These are phyloP conservation scores for Rhytidiadelphus loreus DNA, from an alignment of 225 moss, liverwort and hornwort species.

Conservation along the genomic window DNA sequence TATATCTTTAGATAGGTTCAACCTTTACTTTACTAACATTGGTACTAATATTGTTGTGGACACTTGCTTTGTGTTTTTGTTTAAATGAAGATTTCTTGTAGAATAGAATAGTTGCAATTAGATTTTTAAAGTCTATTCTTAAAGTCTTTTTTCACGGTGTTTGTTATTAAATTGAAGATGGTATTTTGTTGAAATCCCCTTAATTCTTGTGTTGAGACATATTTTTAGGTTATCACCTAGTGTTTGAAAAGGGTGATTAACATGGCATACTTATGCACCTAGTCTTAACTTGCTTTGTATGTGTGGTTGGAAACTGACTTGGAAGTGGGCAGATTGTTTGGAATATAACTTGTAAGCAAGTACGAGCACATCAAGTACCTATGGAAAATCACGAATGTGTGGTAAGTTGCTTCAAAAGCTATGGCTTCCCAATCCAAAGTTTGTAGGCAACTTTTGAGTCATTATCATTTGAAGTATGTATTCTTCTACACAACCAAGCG, in stretches of 20 bases:
- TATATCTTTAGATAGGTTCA: conserved; percentile 1
- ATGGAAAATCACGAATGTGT: conserved; percentile 4
- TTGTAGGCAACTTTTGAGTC: not conserved
- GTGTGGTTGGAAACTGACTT: conserved; percentile 35
- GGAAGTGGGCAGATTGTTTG: conserved; percentile 17
- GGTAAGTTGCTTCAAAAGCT: conserved; percentile 30
- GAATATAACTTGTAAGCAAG: conserved; percentile 32
- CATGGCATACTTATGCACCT: not conserved
- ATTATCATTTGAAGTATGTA: not conserved
- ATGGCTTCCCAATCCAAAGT: not conserved
- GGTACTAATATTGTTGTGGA: not conserved
- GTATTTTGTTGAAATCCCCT: not conserved
- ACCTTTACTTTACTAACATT: not conserved
- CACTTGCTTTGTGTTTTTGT: not conserved
- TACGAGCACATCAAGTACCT: conserved; percentile 15
- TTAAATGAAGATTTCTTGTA: not conserved
- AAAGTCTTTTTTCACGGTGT: not conserved
- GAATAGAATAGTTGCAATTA: not conserved
- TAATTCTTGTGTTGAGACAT: not conserved
- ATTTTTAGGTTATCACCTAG: not conserved
- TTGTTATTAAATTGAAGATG: not conserved
- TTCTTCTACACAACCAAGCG: not conserved
- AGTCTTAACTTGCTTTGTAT: conserved; percentile 22
- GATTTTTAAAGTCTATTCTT: not conserved
- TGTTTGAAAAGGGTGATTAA: not conserved